These are phyloP conservation scores for Eutrema salsugineum DNA, from an alignment of 441 rosid genomes.

Conservation along the genomic window DNA sequence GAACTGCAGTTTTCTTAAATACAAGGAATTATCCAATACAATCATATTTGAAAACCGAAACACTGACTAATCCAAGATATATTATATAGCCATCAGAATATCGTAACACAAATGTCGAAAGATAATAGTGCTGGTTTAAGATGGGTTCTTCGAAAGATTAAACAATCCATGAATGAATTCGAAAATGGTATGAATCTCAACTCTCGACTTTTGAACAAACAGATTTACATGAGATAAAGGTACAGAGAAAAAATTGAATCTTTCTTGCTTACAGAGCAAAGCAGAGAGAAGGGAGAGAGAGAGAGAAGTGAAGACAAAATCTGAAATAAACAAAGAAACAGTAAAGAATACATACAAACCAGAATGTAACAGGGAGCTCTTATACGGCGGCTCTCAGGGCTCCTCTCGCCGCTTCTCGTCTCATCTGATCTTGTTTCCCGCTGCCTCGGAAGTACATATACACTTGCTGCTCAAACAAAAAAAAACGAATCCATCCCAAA, in stretches of 20 bases:
- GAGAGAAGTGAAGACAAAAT: background rate
- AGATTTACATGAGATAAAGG: slow-evolving; percentile 21
- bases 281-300: background rate
- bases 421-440: slow-evolving; percentile 76
- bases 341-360: slow-evolving; percentile 17
- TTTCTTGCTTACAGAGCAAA: slow-evolving; percentile 5
- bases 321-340: background rate
- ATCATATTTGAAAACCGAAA: no score
- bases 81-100: no score
- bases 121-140: background rate
- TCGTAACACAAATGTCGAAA: background rate
- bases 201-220: slow-evolving; percentile 8
- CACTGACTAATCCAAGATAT: no score
- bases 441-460: slow-evolving; percentile 93
- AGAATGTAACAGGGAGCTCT: slow-evolving; percentile 22
- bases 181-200: background rate
- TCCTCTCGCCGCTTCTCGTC: slow-evolving; percentile 68
- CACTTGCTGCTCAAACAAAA: slow-evolving; percentile 62
- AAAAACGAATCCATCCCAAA: background rate
- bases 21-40: no score
- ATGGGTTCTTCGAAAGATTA: background rate
- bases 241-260: background rate
- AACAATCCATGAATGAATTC: background rate
- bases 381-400: slow-evolving; percentile 71
- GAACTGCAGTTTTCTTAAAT: no score